Base-by-base conservation (phyloP, 2,329 filamentous ascomycete genomes). In the Trichoderma pleuroti region DNA sequence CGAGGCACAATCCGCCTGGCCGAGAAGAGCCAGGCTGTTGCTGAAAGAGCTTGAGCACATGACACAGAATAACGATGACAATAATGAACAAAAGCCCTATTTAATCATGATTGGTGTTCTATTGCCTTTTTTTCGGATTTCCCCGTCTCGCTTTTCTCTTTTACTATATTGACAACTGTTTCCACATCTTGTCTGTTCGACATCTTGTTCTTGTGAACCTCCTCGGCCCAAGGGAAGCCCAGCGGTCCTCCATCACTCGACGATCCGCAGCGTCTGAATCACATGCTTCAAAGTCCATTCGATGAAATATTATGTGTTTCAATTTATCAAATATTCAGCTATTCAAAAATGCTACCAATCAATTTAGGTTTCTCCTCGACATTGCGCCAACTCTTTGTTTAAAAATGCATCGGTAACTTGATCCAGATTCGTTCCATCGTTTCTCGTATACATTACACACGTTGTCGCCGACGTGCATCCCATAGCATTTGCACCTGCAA, bases 361-460 rank as follows among this genome's bases (percentile, higher is more conserved):
- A 57, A 32, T 11, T 49, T 36, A 42, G 11, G 30, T 32, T 11
- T 24, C 28, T 52, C 11, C 9, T 21, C 4, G 12, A 57, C 26
- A n/a, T 14, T 34, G 28, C 32, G 30, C 39, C 36, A 60, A 34
- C 61, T 49, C n/a, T 42, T 26, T 26, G 18, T 10, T 14, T 9
- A 42, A 21, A 56, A 21, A 39, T 21, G 18, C 32, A 30, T 30
- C 21, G 49, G 54, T 32, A 32, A 28, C 36, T 49, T 21, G 34
- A 46, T 54, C 26, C 61, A 24, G 32, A 54, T 65, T 59, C 64
- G 36, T 59, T 68, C 64, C 64, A 59, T 68, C 64, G 28, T 68
- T 59, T 46, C 64, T 68, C 64, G 49, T 68, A 26, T 68, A 18
- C 36, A 68, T 34, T 39, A 68, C 24, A 42, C 36, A 49, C 24